Conservation (phyloP, 371 early-diverging fungal species). For the Rhizomucor pusillus region DNA sequence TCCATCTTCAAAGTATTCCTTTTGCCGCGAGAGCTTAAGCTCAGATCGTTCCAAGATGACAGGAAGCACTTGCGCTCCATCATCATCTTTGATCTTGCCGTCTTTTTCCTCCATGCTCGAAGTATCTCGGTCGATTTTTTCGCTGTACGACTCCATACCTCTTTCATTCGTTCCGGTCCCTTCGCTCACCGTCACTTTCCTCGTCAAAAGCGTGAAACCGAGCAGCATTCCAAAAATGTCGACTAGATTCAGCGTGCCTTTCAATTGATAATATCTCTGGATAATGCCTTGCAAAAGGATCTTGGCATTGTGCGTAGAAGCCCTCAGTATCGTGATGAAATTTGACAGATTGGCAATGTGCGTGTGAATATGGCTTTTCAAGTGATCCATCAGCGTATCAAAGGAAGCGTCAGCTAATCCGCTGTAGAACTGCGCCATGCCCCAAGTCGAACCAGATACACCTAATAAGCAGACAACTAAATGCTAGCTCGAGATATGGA, state of each 20-base stretch:
- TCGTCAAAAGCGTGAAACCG: constrained; percentile 53
- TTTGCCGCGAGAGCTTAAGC: constrained; percentile 36
- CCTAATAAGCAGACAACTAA: constrained; percentile 12
- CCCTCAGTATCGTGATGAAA: constrained; percentile 31
- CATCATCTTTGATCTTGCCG: background rate
- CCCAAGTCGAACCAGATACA: constrained; percentile 58
- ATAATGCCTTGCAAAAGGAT: constrained; percentile 48
- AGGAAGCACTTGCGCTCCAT: constrained; percentile 8
- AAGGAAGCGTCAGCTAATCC: constrained; percentile 15
- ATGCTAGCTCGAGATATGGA: background rate
- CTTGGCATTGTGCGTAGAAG: constrained; percentile 40
- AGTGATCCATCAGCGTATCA: constrained; percentile 14
- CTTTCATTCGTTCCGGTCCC: background rate
- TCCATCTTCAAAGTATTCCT: constrained; percentile 58
- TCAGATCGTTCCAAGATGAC: constrained; percentile 19
- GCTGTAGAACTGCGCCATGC: constrained; percentile 33
- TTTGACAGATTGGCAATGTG: constrained; percentile 36
- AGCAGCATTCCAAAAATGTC: constrained; percentile 69
- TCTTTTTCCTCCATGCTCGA: constrained; percentile 1
- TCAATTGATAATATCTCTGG: constrained; percentile 49
- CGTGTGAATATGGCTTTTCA: constrained; percentile 29
- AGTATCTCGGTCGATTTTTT: background rate
- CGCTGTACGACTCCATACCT: background rate
- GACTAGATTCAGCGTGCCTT: constrained; percentile 53
- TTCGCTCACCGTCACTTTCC: constrained; percentile 4